Evolutionary conservation across 306 rosid genomes (phyloP).

Genomic region (Spatholobus suberectus): DNA sequence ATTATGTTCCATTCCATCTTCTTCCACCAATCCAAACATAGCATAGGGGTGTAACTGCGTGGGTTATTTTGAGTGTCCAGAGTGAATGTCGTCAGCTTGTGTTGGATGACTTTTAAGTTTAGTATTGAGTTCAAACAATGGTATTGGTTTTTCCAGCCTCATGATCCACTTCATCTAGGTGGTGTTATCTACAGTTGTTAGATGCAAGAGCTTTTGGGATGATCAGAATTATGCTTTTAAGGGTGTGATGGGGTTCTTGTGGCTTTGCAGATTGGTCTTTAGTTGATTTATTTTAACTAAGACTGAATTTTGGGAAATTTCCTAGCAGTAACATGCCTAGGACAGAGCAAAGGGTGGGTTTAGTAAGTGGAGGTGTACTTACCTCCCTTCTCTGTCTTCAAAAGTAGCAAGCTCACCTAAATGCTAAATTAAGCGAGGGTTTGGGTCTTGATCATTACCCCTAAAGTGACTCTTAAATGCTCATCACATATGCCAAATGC

Average conservation of each 20-base stretch:
- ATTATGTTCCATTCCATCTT: no score
- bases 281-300: not conserved
- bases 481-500: not conserved
- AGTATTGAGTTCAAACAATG: not conserved
- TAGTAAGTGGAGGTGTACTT: not conserved
- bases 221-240: slow-evolving; percentile 20
- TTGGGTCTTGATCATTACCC: not conserved
- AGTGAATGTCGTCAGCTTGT: not conserved
- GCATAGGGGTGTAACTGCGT: not conserved
- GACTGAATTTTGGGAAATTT: not conserved
- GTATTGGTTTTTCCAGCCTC: no score
- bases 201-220: not conserved
- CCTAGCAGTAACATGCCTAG: not conserved
- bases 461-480: not conserved
- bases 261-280: slow-evolving; percentile 8
- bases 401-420: not conserved
- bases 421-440: not conserved
- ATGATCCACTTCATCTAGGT: not conserved
- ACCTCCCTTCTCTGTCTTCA: not conserved
- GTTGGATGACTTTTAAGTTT: slow-evolving; percentile 2
- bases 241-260: not conserved
- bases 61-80: not conserved
- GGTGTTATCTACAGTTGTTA: slow-evolving; percentile 6
- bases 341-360: not conserved
- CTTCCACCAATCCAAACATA: no score